Evolutionary conservation across 108 stramenopile species (phyloP).

Genomic region (Conticribra weissflogii): DNA sequence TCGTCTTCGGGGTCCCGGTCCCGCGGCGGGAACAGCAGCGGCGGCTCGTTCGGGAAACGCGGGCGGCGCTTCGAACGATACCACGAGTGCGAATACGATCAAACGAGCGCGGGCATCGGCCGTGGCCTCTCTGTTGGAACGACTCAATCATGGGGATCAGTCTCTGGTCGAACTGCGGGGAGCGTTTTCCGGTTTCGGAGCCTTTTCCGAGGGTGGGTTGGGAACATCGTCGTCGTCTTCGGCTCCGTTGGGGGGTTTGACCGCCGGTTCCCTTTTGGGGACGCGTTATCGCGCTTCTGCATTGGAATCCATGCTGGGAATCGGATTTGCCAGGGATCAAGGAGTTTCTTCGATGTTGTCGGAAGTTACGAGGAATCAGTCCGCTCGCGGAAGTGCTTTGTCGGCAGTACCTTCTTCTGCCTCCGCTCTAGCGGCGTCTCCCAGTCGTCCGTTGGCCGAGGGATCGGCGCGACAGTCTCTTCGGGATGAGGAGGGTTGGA

Average conservation of each 20-base stretch:
- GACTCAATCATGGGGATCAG: constrained; percentile 14
- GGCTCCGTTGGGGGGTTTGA: constrained; percentile 6
- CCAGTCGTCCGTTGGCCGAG: constrained; percentile 24
- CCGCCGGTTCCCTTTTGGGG: not conserved
- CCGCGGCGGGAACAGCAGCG: not conserved
- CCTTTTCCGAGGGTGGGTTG: not conserved
- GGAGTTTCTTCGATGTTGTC: constrained; percentile 1
- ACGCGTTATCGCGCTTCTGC: constrained; percentile 19
- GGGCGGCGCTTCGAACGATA: not conserved
- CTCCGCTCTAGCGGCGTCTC: not conserved
- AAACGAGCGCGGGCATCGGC: constrained; percentile 4
- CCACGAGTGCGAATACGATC: not conserved
- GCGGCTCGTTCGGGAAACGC: constrained; percentile 8
- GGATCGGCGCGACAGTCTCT: constrained; percentile 42
- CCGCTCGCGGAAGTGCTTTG: not conserved
- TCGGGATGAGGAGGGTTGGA: constrained; percentile 31
- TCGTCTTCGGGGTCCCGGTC: constrained; percentile 6
- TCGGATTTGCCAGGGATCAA: constrained; percentile 8
- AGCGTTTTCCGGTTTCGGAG: not conserved
- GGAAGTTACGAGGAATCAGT: constrained; percentile 2
- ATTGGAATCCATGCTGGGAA: constrained; percentile 28
- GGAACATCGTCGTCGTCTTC: constrained; percentile 1
- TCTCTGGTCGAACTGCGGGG: constrained; percentile 1
- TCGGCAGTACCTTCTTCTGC: not conserved
- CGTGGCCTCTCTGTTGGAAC: constrained; percentile 31